Base-by-base conservation (phyloP, 805 yeast genomes). In the Yarrowia yakushimensis region DNA sequence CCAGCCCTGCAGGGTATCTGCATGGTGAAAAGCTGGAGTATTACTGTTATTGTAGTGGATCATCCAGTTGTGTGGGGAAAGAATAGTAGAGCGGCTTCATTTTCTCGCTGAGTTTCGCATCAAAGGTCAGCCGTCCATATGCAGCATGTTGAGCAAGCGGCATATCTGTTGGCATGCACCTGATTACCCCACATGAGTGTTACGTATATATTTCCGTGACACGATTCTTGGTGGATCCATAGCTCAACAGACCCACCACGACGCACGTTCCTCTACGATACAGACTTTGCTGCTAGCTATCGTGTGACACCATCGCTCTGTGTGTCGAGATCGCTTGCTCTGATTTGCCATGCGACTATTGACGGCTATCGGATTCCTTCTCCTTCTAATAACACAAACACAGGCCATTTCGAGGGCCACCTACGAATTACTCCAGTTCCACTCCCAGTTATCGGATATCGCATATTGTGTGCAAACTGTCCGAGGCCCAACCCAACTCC, bases 121-220 rank as follows among this genome's bases (percentile, higher is more conserved):
- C 34, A 31, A 31, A 31, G n/a, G n/a, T n/a, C n/a, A n/a, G n/a
- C n/a, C n/a, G 6, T 31, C 28, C 45, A 13, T 5, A 41, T 41
- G 45, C 45, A 23, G 45, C 11, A 23, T 22, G 45, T 41, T 15
- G 45, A 15, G 45, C 30, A 25, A 13, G 17, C 11, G 11, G n/a
- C 31, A 12, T n/a, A 15, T 10, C 25, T 42, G 46, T 4, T n/a
- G 31, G 17, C n/a, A 30, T 30, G 52, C 52, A 45, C 52, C 28
- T 45, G 52, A 45, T 36, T 45, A 17, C 52, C 52, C 52, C 52
- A 45, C 52, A 45, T 30, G n/a, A n/a, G n/a, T n/a, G n/a, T n/a
- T n/a, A n/a, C n/a, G n/a, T n/a, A n/a, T n/a, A n/a, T n/a, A n/a
- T n/a, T n/a, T n/a, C n/a, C n/a, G n/a, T n/a, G n/a, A n/a, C n/a